Percentiles rank a stretch among this genome's conserved stretches.
Evolutionary conservation across 441 rosid genomes (phyloP).

Genomic region (Gossypium schwendimanii): DNA sequence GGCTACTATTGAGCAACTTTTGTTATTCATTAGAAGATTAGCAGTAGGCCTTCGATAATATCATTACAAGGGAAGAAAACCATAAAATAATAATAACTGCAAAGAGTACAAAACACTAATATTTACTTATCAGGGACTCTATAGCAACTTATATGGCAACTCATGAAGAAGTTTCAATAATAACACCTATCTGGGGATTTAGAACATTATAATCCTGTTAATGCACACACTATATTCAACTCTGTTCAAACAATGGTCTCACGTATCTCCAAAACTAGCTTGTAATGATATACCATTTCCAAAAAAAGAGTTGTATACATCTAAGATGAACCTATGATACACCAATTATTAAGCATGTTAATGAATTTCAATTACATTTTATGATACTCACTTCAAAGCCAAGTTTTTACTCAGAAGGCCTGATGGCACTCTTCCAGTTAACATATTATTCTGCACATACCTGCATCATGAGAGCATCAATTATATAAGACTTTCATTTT

Average conservation of each 20-base stretch:
- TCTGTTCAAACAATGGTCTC: neutral
- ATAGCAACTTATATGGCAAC: neutral
- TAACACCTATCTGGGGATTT: neutral
- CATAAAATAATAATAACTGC: neutral
- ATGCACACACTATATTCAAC: neutral
- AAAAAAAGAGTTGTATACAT: neutral
- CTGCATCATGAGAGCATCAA: conserved; percentile 41
- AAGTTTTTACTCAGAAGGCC: conserved; percentile 39
- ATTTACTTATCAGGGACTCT: neutral
- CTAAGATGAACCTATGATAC: neutral
- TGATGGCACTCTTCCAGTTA: conserved; percentile 72
- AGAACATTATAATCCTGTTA: neutral
- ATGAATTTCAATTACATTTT: conserved; percentile 4
- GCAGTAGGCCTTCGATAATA: neutral
- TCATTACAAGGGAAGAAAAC: neutral
- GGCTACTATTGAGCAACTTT: neutral
- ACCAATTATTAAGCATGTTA: neutral
- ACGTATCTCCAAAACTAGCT: neutral
- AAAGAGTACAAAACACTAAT: neutral
- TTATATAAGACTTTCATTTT: conserved; percentile 3
- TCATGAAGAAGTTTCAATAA: neutral
- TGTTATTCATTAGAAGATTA: neutral
- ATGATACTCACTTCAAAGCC: conserved; percentile 57
- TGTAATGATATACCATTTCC: neutral
- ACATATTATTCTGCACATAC: conserved; percentile 72